These are phyloP conservation scores for Cryptosporidium meleagridis DNA, from an alignment of 169 alveolate species.

Conservation along the genomic window DNA sequence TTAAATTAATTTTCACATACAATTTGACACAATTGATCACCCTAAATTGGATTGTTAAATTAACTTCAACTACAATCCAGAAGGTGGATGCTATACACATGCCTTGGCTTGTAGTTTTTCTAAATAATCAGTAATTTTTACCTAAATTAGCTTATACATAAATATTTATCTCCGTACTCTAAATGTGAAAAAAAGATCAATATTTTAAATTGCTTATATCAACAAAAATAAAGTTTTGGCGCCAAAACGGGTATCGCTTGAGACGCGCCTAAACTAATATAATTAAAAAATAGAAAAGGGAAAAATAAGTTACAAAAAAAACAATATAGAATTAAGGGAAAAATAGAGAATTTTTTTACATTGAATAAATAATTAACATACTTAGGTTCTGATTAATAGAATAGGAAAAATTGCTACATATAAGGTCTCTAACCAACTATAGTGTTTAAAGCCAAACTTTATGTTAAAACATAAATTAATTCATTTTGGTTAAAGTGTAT, in stretches of 20 bases:
- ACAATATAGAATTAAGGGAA: neutral
- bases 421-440: neutral
- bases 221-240: neutral
- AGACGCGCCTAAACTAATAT: conserved; percentile 26
- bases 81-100: neutral
- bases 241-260: conserved; percentile 21
- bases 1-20: neutral
- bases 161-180: too few relatives aligned
- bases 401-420: neutral
- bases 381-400: neutral
- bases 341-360: neutral
- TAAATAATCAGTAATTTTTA: too few relatives aligned
- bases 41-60: too few relatives aligned
- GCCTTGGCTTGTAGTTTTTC: neutral
- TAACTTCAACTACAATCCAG: neutral
- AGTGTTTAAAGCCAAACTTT: neutral
- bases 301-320: neutral
- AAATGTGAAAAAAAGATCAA: too few relatives aligned
- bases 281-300: neutral
- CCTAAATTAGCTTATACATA: neutral
- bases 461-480: neutral
- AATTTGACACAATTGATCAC: neutral
- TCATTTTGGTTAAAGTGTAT: neutral
- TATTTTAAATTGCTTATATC: too few relatives aligned
- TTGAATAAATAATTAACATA: neutral